phyloP scores from a whole-genome alignment of 352 stramenopile genomes.

The Pythium pyrilobum region DNA sequence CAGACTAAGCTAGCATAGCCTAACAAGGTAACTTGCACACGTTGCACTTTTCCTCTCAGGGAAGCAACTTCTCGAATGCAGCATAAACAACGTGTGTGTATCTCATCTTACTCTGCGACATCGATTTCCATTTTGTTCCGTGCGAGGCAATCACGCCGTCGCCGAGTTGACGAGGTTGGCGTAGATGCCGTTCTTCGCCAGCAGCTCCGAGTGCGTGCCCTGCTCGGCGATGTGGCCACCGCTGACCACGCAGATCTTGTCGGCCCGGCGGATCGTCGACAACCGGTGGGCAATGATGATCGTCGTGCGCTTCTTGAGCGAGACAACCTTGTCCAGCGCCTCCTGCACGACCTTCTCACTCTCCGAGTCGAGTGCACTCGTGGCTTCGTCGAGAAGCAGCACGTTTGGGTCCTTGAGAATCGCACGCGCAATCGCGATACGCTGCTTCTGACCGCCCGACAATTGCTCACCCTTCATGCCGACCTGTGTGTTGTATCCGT shows the following conservation, averaged over 20 bases:
- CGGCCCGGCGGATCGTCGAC: conserved; percentile 37
- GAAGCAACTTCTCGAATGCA: too few species aligned
- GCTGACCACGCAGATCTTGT: conserved; percentile 39
- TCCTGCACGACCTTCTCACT: conserved; percentile 48
- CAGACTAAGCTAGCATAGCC: too few species aligned
- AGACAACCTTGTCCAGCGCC: conserved; percentile 22
- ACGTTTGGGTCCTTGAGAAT: conserved; percentile 43
- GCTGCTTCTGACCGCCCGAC: conserved; percentile 25
- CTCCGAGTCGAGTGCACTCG: conserved; percentile 35
- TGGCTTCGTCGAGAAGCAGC: conserved; percentile 44
- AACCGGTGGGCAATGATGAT: conserved; percentile 50
- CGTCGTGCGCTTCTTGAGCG: conserved; percentile 42
- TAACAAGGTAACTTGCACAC: too few species aligned
- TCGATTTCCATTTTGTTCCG: too few species aligned
- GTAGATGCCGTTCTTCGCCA: conserved; percentile 71
- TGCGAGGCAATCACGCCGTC: too few species aligned
- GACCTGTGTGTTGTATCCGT: neutral
- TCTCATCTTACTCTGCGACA: too few species aligned
- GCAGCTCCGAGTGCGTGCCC: conserved; percentile 27
- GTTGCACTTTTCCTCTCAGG: too few species aligned
- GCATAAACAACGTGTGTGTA: too few species aligned
- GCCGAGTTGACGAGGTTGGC: conserved; percentile 12
- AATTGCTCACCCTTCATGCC: conserved; percentile 2
- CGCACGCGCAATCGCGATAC: conserved; percentile 23
- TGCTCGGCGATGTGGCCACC: conserved; percentile 29